Conservation (phyloP, 179 eudicot species). For the Amaranthus tricolor region DNA sequence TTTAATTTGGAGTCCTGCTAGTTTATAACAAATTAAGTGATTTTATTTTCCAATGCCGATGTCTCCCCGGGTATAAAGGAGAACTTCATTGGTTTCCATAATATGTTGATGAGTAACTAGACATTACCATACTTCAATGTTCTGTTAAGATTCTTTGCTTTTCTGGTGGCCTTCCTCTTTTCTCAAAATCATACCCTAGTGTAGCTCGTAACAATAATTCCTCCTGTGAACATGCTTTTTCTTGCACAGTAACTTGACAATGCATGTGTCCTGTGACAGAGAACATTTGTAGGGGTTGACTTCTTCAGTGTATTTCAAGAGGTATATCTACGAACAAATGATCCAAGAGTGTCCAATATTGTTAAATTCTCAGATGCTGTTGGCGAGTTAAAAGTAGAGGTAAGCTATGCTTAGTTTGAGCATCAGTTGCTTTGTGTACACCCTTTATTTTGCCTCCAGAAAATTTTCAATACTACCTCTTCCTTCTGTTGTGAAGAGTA, state of each 20-base stretch:
- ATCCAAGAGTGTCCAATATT: conserved; percentile 90
- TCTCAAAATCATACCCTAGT: neutral
- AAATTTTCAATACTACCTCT: neutral
- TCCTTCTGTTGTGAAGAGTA: neutral
- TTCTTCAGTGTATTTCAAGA: conserved; percentile 90
- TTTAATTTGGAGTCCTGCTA: conserved; percentile 2
- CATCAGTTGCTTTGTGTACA: neutral
- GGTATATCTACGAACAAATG: conserved; percentile 62
- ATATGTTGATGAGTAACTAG: neutral
- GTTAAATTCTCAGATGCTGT: conserved; percentile 83
- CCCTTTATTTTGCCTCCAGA: neutral
- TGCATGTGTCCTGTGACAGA: conserved; percentile 37
- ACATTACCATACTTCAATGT: neutral
- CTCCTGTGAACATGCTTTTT: neutral
- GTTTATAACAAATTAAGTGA: neutral
- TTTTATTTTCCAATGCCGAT: neutral
- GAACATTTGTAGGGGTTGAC: conserved; percentile 96
- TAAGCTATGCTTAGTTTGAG: conserved; percentile 23
- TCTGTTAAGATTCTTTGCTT: neutral
- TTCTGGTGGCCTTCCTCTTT: neutral
- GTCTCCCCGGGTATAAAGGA: neutral
- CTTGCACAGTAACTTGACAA: neutral
- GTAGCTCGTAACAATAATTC: neutral
- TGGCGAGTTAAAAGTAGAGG: conserved; percentile 99
- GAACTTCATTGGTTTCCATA: neutral